Evolutionary conservation across 2,329 filamentous ascomycete species (phyloP), one percentile per base, ranked within the genome.

Genomic region (Epichloe gansuensis): DNA sequence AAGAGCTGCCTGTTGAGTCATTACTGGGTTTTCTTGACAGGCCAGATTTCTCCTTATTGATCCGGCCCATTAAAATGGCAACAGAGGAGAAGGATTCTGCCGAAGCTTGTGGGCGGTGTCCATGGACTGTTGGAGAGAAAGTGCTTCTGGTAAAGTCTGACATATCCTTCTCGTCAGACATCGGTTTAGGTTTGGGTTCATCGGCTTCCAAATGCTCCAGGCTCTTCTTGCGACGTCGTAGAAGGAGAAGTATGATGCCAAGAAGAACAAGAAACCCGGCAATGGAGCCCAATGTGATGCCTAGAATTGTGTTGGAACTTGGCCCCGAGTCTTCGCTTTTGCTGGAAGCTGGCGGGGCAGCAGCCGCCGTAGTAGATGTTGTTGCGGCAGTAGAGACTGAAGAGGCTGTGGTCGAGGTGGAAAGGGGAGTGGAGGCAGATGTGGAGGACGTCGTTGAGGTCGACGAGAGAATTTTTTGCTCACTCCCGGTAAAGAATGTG

Each of bases 281-380:
- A 23, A 95, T 81, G n/a, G 84, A 82, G 12, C 90, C 89, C 1
- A 97, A 75, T 0, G 87, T 87, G 49, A 87, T 87, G 36, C 87
- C 90, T 1, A 96, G 75, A 31, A 95, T 84, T 7, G 81, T 58
- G 67, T 76, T 71, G 63, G 71, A 63, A 53, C 65, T 62, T 47
- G 66, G 56, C n/a, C 61, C 66, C 53, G 64, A 64, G 55, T 57
- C 23, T 21, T 53, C 44, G 1, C 50, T 12, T 9, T 34, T 41
- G 11, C 40, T 21, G 4, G 54, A 40, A 11, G 48, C 15, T 11
- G 49, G 13, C 2, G 51, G 47, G 6, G 39, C 41, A 17, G 45
- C 43, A 9, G 63, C 54, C n/a, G 63, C 58, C 2, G 61, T 54
- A 1, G 60, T 57, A 17, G 61, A 58, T 12, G 55, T 59, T 3